These are phyloP conservation scores for Suillus luteus DNA, from an alignment of 768 basidiomycete species.

Conservation along the genomic window DNA sequence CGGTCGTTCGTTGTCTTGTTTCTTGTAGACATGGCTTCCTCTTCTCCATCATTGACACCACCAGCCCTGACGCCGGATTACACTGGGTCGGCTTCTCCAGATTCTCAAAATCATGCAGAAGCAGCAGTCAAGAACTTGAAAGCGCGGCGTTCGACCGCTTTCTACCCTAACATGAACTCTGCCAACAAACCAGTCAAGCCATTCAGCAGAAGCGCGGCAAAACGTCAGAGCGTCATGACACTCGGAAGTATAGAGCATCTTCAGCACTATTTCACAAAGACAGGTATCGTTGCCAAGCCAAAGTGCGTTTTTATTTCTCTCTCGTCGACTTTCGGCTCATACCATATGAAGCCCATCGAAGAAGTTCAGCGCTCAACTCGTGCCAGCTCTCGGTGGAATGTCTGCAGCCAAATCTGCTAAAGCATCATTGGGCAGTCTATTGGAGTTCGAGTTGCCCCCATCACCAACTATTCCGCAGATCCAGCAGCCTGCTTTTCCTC, in stretches of 20 bases:
- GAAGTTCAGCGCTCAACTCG: conserved; percentile 61
- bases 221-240: conserved; percentile 91
- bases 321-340: conserved; percentile 16
- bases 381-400: conserved; percentile 74
- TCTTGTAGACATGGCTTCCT: conserved; percentile 28
- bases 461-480: conserved; percentile 59
- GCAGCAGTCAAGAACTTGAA: conserved; percentile 41
- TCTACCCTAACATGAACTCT: conserved; percentile 75
- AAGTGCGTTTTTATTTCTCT: conserved; percentile 51
- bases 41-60: conserved; percentile 46
- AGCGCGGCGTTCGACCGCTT: conserved; percentile 67
- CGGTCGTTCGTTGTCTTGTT: conserved; percentile 2
- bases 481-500: conserved; percentile 47
- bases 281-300: conserved; percentile 71
- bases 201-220: conserved; percentile 88
- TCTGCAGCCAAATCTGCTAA: conserved; percentile 42
- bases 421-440: conserved; percentile 43
- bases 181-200: conserved; percentile 77
- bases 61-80: conserved; percentile 63
- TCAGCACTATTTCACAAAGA: conserved; percentile 93
- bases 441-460: conserved; percentile 67
- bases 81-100: conserved; percentile 44
- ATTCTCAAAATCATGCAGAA: conserved; percentile 33
- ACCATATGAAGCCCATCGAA: conserved; percentile 39
- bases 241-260: conserved; percentile 96